Conservation (phyloP, 1,284 basidiomycete genomes). For the Trichosporon coremiiforme region DNA sequence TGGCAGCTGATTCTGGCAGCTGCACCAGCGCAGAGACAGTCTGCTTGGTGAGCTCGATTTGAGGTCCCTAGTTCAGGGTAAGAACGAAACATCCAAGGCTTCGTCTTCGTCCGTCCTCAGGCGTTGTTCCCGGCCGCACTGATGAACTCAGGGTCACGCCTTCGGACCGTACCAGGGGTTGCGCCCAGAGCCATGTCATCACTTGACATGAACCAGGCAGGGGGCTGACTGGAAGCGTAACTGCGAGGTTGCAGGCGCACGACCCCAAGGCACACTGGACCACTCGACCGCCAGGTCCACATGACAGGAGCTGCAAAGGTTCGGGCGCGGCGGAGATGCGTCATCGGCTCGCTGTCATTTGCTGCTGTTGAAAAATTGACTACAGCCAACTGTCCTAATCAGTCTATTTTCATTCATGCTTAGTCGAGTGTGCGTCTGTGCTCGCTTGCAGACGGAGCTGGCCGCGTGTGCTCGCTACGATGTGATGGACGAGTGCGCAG, state of each 20-base stretch:
- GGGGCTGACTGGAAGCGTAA: conserved; percentile 5
- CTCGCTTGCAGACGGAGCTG: neutral
- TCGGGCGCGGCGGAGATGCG: conserved; percentile 10
- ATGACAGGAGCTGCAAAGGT: neutral
- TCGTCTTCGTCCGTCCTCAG: neutral
- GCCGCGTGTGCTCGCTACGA: neutral
- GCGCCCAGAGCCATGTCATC: conserved; percentile 8
- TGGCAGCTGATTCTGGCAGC: too few species aligned
- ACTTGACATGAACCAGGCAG: neutral
- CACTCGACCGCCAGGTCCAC: neutral
- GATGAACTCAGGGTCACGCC: neutral
- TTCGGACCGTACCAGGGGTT: neutral
- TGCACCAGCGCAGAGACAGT: neutral
- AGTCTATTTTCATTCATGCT: conserved; percentile 15
- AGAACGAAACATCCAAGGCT: neutral
- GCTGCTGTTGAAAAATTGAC: conserved; percentile 5
- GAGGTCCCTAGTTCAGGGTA: neutral
- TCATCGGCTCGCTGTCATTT: conserved; percentile 6
- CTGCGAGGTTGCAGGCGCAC: neutral
- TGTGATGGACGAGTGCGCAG: neutral
- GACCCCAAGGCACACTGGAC: neutral
- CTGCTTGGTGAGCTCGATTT: neutral
- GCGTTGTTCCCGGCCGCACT: neutral
- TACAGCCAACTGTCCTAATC: neutral
- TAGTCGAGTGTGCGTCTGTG: neutral